Evolutionary conservation across 345 rosid species (phyloP), one percentile per base, ranked within the genome.

Genomic region (Populus ilicifolia): DNA sequence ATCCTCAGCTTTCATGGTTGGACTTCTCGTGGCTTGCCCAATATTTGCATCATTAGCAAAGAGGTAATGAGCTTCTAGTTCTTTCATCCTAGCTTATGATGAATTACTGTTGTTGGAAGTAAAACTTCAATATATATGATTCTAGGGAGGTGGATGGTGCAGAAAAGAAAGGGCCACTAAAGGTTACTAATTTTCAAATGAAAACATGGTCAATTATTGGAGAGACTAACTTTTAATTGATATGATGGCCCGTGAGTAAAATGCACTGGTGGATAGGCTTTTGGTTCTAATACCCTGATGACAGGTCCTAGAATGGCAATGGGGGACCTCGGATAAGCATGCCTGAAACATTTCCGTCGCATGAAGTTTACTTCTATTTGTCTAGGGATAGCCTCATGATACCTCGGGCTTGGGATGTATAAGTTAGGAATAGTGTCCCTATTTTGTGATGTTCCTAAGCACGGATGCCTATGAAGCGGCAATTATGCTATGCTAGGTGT

Each of bases 1-100:
- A 43, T 93, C 99, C 75, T 95, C 99, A 77, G 99, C 98, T 80
- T 95, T 93, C 84, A 89, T 95, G 98, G 99, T 95, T 83, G 99
- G 99, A 63, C 92, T 95, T 82, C 94, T 95, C 70, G 85, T 92
- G 75, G 89, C 96, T 68, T 92, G 96, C 87, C 99, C 99, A 46
- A 85, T 92, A 77, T 95, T 95, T 90, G 99, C 99, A 71, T 86
- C 96, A 16, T 66, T 89, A 74, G 92, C 99, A 50, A 95, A 92
- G 85, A 90, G 94, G 99, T 93, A 29, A 29, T 46, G 41, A 78
- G 48, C 46, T 74, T 68, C 13, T 23, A 23, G 21, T 46, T 23
- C 69, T 79, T 67, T 12, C 14, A 17, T 17, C 25, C 35, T 25
- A 27, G 38, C 27, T 59, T 59, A 9, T n/a, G 29, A 59, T 59